Percentiles rank a stretch among this genome's conserved stretches.
These are phyloP conservation scores for Umbellularia californica DNA, from an alignment of 164 flowering plant species.

Conservation along the genomic window DNA sequence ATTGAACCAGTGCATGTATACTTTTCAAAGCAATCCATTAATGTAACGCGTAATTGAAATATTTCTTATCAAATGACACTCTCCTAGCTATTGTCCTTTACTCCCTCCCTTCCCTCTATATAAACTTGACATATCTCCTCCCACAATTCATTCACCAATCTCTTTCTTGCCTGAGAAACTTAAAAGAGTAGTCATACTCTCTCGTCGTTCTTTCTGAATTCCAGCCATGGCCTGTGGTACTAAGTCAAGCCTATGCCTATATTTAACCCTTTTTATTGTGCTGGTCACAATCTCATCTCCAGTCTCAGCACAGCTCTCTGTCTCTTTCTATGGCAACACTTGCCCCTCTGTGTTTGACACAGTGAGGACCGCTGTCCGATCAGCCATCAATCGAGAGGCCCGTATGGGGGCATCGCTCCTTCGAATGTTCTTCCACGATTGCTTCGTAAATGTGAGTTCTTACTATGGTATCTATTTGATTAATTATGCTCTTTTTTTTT, in stretches of 20 bases:
- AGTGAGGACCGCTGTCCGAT: constrained; percentile 15
- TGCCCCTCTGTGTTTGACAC: constrained; percentile 35
- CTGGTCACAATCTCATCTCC: constrained; percentile 4
- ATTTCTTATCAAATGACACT: no score
- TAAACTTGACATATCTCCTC: neutral
- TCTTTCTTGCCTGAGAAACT: neutral
- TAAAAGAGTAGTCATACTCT: neutral
- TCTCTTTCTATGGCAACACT: constrained; percentile 21
- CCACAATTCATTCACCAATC: neutral
- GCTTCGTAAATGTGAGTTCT: constrained; percentile 26
- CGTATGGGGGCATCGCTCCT: constrained; percentile 40
- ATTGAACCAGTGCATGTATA: no score
- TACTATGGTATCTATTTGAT: no score
- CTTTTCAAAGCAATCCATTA: no score
- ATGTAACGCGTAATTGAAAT: no score
- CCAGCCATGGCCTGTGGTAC: neutral
- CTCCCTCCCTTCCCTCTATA: neutral
- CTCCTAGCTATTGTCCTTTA: no score
- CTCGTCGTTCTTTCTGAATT: neutral
- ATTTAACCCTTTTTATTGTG: neutral
- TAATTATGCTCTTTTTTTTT: neutral
- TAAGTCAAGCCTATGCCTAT: neutral
- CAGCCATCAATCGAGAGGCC: constrained; percentile 23
- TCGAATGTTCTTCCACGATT: constrained; percentile 43
- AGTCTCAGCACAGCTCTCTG: constrained; percentile 25